phyloP scores from a whole-genome alignment of 2,329 filamentous ascomycete genomes.

The Knufia fluminis region DNA sequence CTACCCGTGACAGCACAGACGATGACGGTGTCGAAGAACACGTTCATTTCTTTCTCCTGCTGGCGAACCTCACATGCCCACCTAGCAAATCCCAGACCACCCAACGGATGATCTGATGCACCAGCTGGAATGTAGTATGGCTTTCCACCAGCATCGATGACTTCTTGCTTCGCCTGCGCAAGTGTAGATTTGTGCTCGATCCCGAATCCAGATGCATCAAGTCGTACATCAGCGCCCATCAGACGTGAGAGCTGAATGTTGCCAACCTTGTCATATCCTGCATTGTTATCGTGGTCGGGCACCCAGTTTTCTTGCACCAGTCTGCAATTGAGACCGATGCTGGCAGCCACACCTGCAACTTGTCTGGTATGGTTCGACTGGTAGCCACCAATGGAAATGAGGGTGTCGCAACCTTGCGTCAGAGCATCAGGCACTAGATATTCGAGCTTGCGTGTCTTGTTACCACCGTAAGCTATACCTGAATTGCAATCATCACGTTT shows the following conservation, averaged over 20 bases:
- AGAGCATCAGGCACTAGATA: constrained; percentile 58
- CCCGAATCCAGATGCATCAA: constrained; percentile 54
- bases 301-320: constrained; percentile 63
- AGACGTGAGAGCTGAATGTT: constrained; percentile 63
- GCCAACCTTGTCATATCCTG: constrained; percentile 54
- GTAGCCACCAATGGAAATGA: constrained; percentile 58
- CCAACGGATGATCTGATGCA: constrained; percentile 60
- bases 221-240: constrained; percentile 55
- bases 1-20: constrained; percentile 64
- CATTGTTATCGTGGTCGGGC: constrained; percentile 42
- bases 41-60: constrained; percentile 52
- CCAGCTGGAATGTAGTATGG: constrained; percentile 66
- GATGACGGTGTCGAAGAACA: constrained; percentile 59
- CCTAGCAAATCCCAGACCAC: constrained; percentile 60
- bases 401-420: constrained; percentile 48
- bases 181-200: constrained; percentile 60
- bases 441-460: constrained; percentile 62
- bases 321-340: constrained; percentile 43
- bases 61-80: constrained; percentile 61
- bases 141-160: constrained; percentile 45
- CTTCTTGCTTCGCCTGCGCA: constrained; percentile 45
- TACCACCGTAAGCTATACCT: constrained; percentile 57
- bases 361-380: constrained; percentile 63
- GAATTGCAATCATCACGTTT: constrained; percentile 66
- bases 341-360: constrained; percentile 54